phyloP scores from a whole-genome alignment of 148 eudicot genomes.

The Drosera capensis region DNA sequence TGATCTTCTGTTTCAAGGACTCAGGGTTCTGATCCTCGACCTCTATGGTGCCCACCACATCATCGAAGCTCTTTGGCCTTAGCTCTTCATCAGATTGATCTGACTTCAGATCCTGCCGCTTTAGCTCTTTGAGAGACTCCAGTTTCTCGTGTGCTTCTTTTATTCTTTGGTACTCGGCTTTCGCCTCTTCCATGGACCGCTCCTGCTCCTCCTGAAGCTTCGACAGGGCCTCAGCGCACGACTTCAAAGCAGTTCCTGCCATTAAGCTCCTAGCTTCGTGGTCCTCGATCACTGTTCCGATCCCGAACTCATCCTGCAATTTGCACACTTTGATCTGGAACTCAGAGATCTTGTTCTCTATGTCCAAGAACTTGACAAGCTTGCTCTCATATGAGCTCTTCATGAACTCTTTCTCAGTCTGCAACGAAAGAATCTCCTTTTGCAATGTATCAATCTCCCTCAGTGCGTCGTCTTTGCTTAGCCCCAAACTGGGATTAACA shows the following conservation, averaged over 20 bases:
- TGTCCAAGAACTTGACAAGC: constrained; percentile 6
- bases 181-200: constrained; percentile 26
- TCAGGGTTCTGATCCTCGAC: constrained; percentile 6
- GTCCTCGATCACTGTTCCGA: constrained; percentile 8
- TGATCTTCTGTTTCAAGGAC: constrained; percentile 14
- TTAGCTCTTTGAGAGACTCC: constrained; percentile 19
- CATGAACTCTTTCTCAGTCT: constrained; percentile 61
- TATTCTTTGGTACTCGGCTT: constrained; percentile 32
- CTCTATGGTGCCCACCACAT: constrained; percentile 14
- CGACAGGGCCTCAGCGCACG: constrained; percentile 43
- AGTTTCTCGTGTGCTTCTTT: constrained; percentile 36
- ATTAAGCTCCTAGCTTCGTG: constrained; percentile 50
- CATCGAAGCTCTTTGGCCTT: constrained; percentile 11
- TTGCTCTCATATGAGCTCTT: constrained; percentile 51
- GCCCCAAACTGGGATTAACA: constrained; percentile 20
- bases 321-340: constrained; percentile 4
- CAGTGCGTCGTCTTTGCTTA: constrained; percentile 44
- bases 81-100: constrained; percentile 2
- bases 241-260: constrained; percentile 46
- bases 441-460: constrained; percentile 46
- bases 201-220: constrained; percentile 37
- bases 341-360: constrained; percentile 4
- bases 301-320: constrained; percentile 8
- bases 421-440: constrained; percentile 49
- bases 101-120: background rate